Conservation (phyloP, 108 stramenopile genomes). For the Pseudonitzschia pungens region DNA sequence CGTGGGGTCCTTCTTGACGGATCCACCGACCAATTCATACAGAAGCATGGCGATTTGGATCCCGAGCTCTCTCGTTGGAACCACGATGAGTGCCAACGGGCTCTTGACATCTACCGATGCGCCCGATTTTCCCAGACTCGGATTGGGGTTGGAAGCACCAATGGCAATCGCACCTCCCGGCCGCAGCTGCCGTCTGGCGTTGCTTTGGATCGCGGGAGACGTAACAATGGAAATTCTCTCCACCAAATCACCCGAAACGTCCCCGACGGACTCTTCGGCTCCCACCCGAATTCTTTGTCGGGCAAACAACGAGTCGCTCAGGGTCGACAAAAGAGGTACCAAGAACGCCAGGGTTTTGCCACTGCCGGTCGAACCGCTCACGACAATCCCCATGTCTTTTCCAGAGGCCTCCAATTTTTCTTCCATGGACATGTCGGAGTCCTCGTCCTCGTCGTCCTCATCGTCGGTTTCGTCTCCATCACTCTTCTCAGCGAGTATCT, state of each 20-base stretch:
- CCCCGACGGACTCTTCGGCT: conserved; percentile 76
- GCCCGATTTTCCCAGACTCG: conserved; percentile 69
- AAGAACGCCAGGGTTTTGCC: conserved; percentile 86
- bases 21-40: conserved; percentile 76
- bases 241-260: conserved; percentile 68
- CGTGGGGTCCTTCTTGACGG: conserved; percentile 46
- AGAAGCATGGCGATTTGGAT: conserved; percentile 78
- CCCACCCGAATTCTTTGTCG: conserved; percentile 73
- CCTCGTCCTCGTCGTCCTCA: conserved; percentile 29
- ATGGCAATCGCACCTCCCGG: conserved; percentile 44
- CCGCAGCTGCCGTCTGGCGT: conserved; percentile 47
- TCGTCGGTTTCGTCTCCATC: not conserved
- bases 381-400: conserved; percentile 70
- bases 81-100: conserved; percentile 88
- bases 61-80: conserved; percentile 91
- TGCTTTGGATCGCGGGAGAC: conserved; percentile 58
- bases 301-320: conserved; percentile 75
- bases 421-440: conserved; percentile 55
- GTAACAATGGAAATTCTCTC: conserved; percentile 71
- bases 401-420: conserved; percentile 39
- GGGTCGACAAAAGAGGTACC: conserved; percentile 68
- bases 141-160: conserved; percentile 56
- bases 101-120: conserved; percentile 51
- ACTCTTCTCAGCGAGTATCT: conserved; percentile 39
- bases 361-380: conserved; percentile 54